Percentiles rank a stretch among this genome's conserved stretches.
Conservation (phyloP, 371 early-diverging fungal genomes). For the Batrachochytrium dendrobatidis region DNA sequence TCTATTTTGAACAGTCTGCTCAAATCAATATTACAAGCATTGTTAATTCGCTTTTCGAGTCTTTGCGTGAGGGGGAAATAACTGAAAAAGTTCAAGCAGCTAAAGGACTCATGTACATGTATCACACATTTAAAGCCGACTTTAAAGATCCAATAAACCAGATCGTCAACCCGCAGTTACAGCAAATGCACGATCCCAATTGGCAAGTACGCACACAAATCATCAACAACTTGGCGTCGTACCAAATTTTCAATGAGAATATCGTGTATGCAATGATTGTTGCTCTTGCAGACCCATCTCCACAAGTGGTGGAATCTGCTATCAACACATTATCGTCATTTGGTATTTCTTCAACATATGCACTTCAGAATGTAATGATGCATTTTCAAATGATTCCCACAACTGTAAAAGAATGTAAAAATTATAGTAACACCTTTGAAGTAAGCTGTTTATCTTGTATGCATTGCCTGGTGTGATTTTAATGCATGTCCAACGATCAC, state of each 20-base stretch:
- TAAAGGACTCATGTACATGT: conserved; percentile 36
- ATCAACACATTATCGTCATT: conserved; percentile 1
- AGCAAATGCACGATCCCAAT: conserved; percentile 17
- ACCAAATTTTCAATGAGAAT: conserved; percentile 25
- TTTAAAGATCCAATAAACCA: conserved; percentile 24
- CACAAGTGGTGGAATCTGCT: neutral
- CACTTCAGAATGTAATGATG: neutral
- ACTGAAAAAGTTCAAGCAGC: conserved; percentile 32
- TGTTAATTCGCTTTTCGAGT: conserved; percentile 17
- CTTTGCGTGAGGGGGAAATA: conserved; percentile 21
- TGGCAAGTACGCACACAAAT: conserved; percentile 35
- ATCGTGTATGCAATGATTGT: conserved; percentile 24
- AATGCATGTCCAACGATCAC: too few relatives aligned
- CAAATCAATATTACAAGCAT: too few relatives aligned
- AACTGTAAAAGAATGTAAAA: neutral
- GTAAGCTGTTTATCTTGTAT: neutral
- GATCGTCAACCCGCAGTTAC: conserved; percentile 33
- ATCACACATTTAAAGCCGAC: conserved; percentile 30
- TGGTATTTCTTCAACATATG: neutral
- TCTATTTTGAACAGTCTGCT: too few relatives aligned
- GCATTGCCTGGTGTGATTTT: too few relatives aligned
- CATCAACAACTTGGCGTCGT: conserved; percentile 27
- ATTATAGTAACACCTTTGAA: neutral
- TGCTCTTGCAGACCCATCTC: conserved; percentile 22
- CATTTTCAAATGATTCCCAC: neutral